Base-by-base conservation (phyloP, 768 basidiomycete genomes). In the Leccinum pellstonianum region DNA sequence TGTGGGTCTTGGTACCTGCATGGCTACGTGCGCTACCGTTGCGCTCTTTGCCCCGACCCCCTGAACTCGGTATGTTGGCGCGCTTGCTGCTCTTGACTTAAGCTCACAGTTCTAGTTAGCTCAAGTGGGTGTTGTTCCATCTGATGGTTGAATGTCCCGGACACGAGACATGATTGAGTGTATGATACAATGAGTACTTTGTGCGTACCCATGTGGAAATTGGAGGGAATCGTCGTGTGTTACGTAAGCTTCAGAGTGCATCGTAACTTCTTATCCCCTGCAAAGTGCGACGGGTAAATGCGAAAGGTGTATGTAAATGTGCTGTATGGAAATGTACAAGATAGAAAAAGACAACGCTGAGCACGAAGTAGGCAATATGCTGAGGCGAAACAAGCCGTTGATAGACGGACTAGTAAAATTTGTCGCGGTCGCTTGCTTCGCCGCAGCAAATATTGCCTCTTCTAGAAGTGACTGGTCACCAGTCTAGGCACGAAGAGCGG, bases 311-410 rank as follows among this genome's bases (percentile, higher is more conserved):
- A 23, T 4, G 23, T 23, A 23, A 3, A 23, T 23, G 23, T 23
- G 23, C 23, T 23, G 23, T 23, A 4, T 23, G 23, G 23, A 23
- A 23, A 23, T 23, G 23, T 23, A 23, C 23, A 23, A 23, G 23
- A 23, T 4, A 23, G 23, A 23, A 23, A 4, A 23, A 23, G 74
- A 23, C 10, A 70, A 76, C 38, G 77, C 72, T 10, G 75, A 80
- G 58, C 23, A 23, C 23, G 23, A 23, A 23, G 23, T 23, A 23
- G 23, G 23, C 23, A 23, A 23, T 23, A 23, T 23, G 23, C 23
- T 23, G 23, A 23, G 23, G 23, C 23, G 23, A 23, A 23, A 4
- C 23, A 23, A 23, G 23, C 23, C 23, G 23, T 23, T 4, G 23
- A 23, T 4, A 23, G 23, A 23, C 23, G 23, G 23, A 23, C 23